Evolutionary conservation across 768 basidiomycete genomes (phyloP), one percentile per base, ranked within the genome.

Genomic region (Leccinellum rugosiceps): DNA sequence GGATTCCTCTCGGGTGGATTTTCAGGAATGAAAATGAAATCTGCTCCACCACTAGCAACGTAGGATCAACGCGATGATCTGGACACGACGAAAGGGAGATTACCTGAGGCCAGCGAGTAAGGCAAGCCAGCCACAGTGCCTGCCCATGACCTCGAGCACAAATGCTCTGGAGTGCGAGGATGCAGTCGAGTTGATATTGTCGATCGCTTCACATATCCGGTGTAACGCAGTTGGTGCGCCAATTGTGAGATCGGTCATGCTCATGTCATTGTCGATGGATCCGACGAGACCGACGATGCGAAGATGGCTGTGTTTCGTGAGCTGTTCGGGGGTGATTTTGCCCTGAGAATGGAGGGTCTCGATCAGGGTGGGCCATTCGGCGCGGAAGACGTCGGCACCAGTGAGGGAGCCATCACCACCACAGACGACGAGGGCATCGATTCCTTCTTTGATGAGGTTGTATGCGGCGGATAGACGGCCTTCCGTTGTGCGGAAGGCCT

Each of bases 201-300:
- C 97, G 72, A 99, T 91, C 26, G 94, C 87, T 73, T 98, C 97
- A 74, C 97, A 98, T 55, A 98, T 98, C 43, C 97, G 85, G 63
- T 96, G 94, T 35, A 99, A 77, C 19, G 96, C 96, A 2, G 96
- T 99, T 1, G 92, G 86, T 1, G 94, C 96, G 49, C 96, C 97
- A 68, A 98, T 98, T 7, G 97, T 99, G 68, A 97, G 74, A 73
- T 98, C 94, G 19, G 97, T 98, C 83, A 96, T 81, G 15, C 91
- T 90, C 95, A 99, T 98, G 71, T 98, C 97, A 68, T 99, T 99
- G 75, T 99, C 97, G 69, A 99, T 98, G 4, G 94, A 96, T 34
- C 97, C 97, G 58, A 98, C 97, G 43, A 99, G 85, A n/a, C 97
- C 97, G 60, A 96, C 96, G 64, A 99, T 97, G 72, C 84, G 90